Evolutionary conservation across 495 filamentous ascomycete species (phyloP), one percentile per base, ranked within the genome.

Genomic region (Lophiotrema nucula): DNA sequence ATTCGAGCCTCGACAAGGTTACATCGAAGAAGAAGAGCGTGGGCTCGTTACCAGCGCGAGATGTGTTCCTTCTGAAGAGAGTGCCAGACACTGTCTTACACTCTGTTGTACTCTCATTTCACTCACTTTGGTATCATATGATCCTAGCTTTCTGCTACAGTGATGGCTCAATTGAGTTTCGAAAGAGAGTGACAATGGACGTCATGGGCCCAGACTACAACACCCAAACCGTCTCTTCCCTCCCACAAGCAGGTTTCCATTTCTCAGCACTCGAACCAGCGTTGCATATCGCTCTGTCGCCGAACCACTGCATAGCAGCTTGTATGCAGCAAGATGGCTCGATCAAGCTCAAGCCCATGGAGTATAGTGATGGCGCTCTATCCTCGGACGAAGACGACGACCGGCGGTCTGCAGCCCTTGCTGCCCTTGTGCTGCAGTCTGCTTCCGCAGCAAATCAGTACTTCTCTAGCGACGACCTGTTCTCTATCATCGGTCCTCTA

Each of bases 101-200:
- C 43, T 88, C 85, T 57, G 74, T 87, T 46, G 70, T 91, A n/a
- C 67, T 92, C n/a, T 80, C 79, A 0, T 73, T 90, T 13, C 79
- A 84, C 35, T 71, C 81, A 6, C 72, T 87, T 13, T 84, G 88
- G 65, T 80, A 84, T 39, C 83, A 84, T 35, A 88, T 80, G 47
- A 75, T 86, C 8, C 58, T 95, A 2, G 85, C 83, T 41, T 73
- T 95, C 48, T 78, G 77, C 11, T 85, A 85, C 48, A 86, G 85
- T 60, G 90, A 93, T 63, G 88, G 89, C 15, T 86, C 85, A 0
- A 75, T 92, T 24, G 80, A 90, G 47, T 89, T 91, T 68, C 83
- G 89, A 44, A 85, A 93, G 56, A 80, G 88, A 11, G 73, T 76
- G 49, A 87, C 83, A 3, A 83, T 93, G 83, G 71, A 77, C 1